A percentile compares a stretch with the other conserved stretches of the same genome.
Evolutionary conservation across 441 rosid genomes (phyloP).

Genomic region (Erodium texanum): DNA sequence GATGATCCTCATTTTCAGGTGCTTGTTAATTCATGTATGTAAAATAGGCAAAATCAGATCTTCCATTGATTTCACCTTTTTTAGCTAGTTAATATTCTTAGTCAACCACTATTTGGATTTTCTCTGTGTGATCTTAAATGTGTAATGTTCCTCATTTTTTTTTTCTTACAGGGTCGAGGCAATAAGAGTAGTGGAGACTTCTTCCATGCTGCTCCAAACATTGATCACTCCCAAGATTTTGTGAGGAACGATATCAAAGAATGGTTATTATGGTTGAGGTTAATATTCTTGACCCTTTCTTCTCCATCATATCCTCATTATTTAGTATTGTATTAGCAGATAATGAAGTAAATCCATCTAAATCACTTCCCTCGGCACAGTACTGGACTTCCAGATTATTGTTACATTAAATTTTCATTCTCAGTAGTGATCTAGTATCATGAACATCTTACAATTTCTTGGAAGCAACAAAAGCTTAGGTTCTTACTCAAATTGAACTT

Average conservation of each 20-base stretch:
- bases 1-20: slow-evolving; percentile 99
- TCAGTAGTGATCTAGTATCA: too few relatives aligned
- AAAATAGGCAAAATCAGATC: background rate
- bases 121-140: background rate
- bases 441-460: too few relatives aligned
- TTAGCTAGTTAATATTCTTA: background rate
- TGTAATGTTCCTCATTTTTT: slow-evolving; percentile 12
- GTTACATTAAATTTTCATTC: background rate
- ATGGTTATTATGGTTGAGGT: slow-evolving; percentile 95
- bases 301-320: background rate
- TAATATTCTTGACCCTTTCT: slow-evolving; percentile 12
- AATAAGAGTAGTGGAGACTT: slow-evolving; percentile 94
- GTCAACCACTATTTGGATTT: background rate
- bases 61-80: background rate
- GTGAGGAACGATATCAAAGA: slow-evolving; percentile 89
- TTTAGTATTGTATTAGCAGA: background rate
- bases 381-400: background rate
- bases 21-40: slow-evolving; percentile 10
- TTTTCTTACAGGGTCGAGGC: slow-evolving; percentile 67
- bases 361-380: background rate
- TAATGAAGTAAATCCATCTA: too few relatives aligned
- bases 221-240: slow-evolving; percentile 94
- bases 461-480: background rate
- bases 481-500: background rate
- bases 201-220: slow-evolving; percentile 98